Conservation (phyloP, 2,329 filamentous ascomycete species). For the Sporothrix euskadiensis region DNA sequence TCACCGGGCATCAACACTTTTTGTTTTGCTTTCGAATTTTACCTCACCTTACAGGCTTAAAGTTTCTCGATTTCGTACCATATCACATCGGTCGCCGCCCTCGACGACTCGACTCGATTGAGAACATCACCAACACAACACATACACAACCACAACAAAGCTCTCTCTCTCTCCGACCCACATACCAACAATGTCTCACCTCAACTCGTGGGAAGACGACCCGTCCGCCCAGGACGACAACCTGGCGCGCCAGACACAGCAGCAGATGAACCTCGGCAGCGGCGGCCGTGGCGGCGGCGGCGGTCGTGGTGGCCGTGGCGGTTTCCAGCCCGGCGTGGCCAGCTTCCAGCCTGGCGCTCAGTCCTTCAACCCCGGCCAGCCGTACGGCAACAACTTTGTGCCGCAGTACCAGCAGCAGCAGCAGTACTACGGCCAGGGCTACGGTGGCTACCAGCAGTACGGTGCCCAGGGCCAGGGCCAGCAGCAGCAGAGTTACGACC, state of each 20-base stretch:
- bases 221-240: slow-evolving; percentile 74
- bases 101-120: slow-evolving; percentile 1
- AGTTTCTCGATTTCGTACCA: slow-evolving; percentile 11
- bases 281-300: slow-evolving; percentile 40
- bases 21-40: not conserved
- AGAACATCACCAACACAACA: not conserved
- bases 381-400: slow-evolving; percentile 55
- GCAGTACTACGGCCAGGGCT: slow-evolving; percentile 28
- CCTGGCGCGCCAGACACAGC: slow-evolving; percentile 73
- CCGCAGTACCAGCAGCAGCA: slow-evolving; percentile 34
- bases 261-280: slow-evolving; percentile 72
- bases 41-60: slow-evolving; percentile 4
- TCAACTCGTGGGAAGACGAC: slow-evolving; percentile 94
- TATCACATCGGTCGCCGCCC: not conserved
- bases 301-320: slow-evolving; percentile 32
- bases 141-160: not conserved
- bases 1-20: slow-evolving; percentile 23
- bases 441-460: slow-evolving; percentile 44
- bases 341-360: slow-evolving; percentile 73
- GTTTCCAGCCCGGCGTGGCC: slow-evolving; percentile 66
- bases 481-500: slow-evolving; percentile 40
- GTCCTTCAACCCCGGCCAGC: slow-evolving; percentile 61
- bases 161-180: not conserved
- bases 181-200: slow-evolving; percentile 55
- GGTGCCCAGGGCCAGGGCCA: slow-evolving; percentile 47